A percentile compares a stretch with the other conserved stretches of the same genome.
Evolutionary conservation across 371 early-diverging fungal genomes (phyloP).

Genomic region (Rhizopus microsporus): DNA sequence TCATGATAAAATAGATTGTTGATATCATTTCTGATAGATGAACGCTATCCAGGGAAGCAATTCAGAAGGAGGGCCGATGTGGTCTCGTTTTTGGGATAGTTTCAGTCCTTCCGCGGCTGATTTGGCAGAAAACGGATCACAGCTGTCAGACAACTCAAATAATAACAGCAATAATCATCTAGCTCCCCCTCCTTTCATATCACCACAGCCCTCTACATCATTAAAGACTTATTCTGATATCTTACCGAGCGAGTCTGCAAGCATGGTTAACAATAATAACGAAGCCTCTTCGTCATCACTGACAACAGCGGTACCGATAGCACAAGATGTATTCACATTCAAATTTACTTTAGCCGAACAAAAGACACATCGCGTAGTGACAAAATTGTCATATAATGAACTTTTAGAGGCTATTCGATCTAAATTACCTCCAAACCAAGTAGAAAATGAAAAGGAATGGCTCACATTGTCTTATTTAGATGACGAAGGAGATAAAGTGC

Average conservation of each 20-base stretch:
- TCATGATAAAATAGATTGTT: background rate
- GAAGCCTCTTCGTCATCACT: slow-evolving; percentile 24
- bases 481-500: slow-evolving; percentile 84
- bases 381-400: slow-evolving; percentile 40
- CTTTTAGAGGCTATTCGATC: slow-evolving; percentile 54
- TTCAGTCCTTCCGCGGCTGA: slow-evolving; percentile 46
- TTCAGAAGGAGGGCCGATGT: slow-evolving; percentile 48
- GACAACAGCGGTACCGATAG: slow-evolving; percentile 3
- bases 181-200: slow-evolving; percentile 31
- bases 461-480: slow-evolving; percentile 79
- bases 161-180: slow-evolving; percentile 14
- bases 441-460: slow-evolving; percentile 33
- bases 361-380: slow-evolving; percentile 78
- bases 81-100: slow-evolving; percentile 52
- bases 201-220: slow-evolving; percentile 46
- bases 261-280: slow-evolving; percentile 43
- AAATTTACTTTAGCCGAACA: slow-evolving; percentile 69
- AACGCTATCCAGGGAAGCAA: slow-evolving; percentile 43
- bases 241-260: slow-evolving; percentile 46
- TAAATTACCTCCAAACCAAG: slow-evolving; percentile 23
- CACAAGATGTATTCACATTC: slow-evolving; percentile 62
- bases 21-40: slow-evolving; percentile 20
- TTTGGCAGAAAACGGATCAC: slow-evolving; percentile 46
- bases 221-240: slow-evolving; percentile 47
- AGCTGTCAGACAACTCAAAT: slow-evolving; percentile 34